These are phyloP conservation scores for Quercus rubra DNA, from an alignment of 306 rosid genomes.

Conservation along the genomic window DNA sequence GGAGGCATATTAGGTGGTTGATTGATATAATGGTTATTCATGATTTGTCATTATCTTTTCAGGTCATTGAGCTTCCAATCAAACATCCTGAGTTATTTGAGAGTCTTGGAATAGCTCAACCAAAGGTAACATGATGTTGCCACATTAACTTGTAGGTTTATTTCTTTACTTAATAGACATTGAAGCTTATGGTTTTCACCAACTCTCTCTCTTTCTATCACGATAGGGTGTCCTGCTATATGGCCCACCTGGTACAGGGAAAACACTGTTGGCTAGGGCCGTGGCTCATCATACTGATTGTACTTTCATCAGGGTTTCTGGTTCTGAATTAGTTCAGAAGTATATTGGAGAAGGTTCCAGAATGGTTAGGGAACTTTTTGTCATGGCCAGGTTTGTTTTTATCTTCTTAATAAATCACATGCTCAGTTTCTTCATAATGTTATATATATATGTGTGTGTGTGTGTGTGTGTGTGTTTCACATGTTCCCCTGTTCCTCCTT, in stretches of 20 bases:
- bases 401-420: constrained; percentile 1
- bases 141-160: background rate
- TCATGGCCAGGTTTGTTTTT: constrained; percentile 91
- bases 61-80: constrained; percentile 98
- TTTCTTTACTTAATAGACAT: background rate
- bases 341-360: constrained; percentile 99
- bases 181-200: background rate
- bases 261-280: constrained; percentile 97
- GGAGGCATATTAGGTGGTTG: background rate
- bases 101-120: constrained; percentile 99
- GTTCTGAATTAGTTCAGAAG: constrained; percentile 95
- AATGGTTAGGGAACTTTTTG: constrained; percentile 98
- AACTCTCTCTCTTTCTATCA: constrained; percentile 5
- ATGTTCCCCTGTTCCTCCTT: background rate
- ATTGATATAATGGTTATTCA: constrained; percentile 3
- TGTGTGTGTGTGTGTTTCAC: background rate
- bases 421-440: background rate
- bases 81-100: constrained; percentile 98
- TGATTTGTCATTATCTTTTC: constrained; percentile 16
- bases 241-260: constrained; percentile 99
- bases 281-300: constrained; percentile 99
- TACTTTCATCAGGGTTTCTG: constrained; percentile 98
- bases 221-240: constrained; percentile 85
- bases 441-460: background rate
- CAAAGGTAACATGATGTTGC: constrained; percentile 57